phyloP scores from a whole-genome alignment of 768 basidiomycete genomes.

The Dendrothele bispora region DNA sequence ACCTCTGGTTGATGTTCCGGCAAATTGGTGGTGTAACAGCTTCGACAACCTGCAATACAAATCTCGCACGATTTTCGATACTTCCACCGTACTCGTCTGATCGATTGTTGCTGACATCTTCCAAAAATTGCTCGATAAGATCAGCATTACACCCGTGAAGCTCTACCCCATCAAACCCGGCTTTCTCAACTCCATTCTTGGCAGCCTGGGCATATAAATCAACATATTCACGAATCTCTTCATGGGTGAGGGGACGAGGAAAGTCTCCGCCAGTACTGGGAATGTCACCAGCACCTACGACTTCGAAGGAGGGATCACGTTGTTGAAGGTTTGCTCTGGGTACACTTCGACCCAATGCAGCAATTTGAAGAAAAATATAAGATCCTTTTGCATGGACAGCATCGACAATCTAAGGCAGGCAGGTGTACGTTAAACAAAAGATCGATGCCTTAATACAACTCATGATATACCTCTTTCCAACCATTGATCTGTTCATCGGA shows the following conservation, averaged over 20 bases:
- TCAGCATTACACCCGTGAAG: too few species aligned
- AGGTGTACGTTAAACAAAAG: too few species aligned
- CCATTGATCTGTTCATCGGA: constrained; percentile 48
- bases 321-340: constrained; percentile 18
- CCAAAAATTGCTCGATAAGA: constrained; percentile 46
- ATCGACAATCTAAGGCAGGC: constrained; percentile 44
- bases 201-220: too few species aligned
- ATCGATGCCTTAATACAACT: constrained; percentile 26
- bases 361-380: constrained; percentile 43
- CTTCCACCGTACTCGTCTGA: constrained; percentile 52
- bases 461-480: constrained; percentile 45
- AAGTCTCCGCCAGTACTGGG: too few species aligned
- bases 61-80: constrained; percentile 47
- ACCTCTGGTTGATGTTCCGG: too few species aligned
- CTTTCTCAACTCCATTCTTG: too few species aligned
- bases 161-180: too few species aligned
- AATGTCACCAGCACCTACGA: too few species aligned
- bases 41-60: constrained; percentile 42
- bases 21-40: too few species aligned
- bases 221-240: too few species aligned
- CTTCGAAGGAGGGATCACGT: too few species aligned
- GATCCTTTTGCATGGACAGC: constrained; percentile 49
- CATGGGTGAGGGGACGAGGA: too few species aligned
- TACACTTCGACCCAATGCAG: constrained; percentile 43
- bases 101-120: constrained; percentile 38